phyloP scores from a whole-genome alignment of 1,139 yeast genomes.

The Saccharomyces uvarum region DNA sequence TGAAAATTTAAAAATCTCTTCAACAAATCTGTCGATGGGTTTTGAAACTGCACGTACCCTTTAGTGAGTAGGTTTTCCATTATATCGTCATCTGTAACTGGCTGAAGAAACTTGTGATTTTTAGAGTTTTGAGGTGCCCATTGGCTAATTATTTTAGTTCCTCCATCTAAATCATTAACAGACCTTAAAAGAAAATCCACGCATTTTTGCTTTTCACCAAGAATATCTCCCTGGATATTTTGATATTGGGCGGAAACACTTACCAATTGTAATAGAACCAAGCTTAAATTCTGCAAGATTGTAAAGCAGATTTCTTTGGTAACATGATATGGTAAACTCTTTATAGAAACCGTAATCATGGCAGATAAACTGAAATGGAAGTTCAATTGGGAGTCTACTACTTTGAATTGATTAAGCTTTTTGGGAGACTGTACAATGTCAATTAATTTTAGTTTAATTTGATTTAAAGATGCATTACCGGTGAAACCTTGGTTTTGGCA shows the following conservation, averaged over 20 bases:
- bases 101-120: slow-evolving; percentile 13
- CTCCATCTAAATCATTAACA: slow-evolving; percentile 22
- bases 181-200: slow-evolving; percentile 1
- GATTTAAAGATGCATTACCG: neutral
- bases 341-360: neutral
- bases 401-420: neutral
- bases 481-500: neutral
- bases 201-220: neutral
- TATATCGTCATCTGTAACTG: neutral
- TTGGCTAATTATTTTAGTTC: slow-evolving; percentile 15
- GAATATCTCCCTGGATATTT: neutral
- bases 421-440: neutral
- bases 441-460: neutral
- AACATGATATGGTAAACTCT: neutral
- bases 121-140: slow-evolving; percentile 29
- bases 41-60: neutral
- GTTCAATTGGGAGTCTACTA: neutral
- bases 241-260: neutral
- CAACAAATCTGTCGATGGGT: neutral
- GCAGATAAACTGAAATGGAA: neutral
- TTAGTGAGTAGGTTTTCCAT: neutral
- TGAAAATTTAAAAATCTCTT: neutral
- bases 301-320: neutral
- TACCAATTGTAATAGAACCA: neutral
- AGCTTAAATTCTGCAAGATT: neutral